Conservation (phyloP, 495 filamentous ascomycete genomes). For the Neurospora sp. region DNA sequence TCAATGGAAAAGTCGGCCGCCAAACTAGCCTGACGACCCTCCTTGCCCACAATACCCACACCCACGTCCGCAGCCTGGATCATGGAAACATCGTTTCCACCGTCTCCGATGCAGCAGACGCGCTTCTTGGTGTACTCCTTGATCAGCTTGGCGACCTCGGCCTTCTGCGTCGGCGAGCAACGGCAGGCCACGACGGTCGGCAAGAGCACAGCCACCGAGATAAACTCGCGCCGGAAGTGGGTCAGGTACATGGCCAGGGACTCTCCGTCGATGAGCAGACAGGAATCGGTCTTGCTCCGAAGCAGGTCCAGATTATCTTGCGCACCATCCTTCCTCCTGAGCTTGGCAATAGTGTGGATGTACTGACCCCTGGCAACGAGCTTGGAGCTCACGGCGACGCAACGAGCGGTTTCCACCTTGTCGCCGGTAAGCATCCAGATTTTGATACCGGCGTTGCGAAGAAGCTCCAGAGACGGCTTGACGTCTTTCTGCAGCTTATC, state of each 20-base stretch:
- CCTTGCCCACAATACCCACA: constrained; percentile 96
- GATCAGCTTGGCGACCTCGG: constrained; percentile 84
- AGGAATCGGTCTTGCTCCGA: constrained; percentile 75
- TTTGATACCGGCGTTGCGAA: constrained; percentile 97
- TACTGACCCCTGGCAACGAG: constrained; percentile 91
- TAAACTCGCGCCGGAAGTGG: constrained; percentile 74
- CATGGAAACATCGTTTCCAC: constrained; percentile 98
- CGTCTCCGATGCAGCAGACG: constrained; percentile 93
- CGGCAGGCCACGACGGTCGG: constrained; percentile 93
- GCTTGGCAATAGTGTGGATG: constrained; percentile 86
- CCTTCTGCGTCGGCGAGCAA: constrained; percentile 95
- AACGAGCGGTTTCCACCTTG: constrained; percentile 96
- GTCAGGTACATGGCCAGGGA: constrained; percentile 73
- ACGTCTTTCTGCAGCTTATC: constrained; percentile 93
- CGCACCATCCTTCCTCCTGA: constrained; percentile 65
- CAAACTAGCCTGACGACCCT: constrained; percentile 87
- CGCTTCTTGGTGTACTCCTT: constrained; percentile 86
- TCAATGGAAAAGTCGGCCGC: constrained; percentile 94
- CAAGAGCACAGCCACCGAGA: constrained; percentile 74
- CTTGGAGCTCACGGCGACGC: constrained; percentile 90
- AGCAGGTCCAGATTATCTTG: constrained; percentile 82
- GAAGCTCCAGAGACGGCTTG: constrained; percentile 84
- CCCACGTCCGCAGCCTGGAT: constrained; percentile 97
- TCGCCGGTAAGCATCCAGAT: constrained; percentile 99
- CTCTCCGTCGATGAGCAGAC: constrained; percentile 91